Evolutionary conservation across 2,329 filamentous ascomycete species (phyloP).

Genomic region (Fusarium beomiforme): DNA sequence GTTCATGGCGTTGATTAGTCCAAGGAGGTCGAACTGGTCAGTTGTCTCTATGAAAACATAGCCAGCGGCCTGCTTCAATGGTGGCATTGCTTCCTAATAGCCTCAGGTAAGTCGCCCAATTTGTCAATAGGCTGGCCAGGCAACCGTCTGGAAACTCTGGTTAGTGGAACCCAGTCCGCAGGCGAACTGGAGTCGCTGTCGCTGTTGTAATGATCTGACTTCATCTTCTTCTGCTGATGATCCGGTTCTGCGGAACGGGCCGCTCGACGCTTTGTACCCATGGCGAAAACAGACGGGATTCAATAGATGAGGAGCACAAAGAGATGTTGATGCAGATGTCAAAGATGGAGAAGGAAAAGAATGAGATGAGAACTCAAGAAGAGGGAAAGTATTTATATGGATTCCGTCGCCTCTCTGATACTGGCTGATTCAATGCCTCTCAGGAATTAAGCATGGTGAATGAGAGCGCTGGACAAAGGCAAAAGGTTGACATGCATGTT

Average conservation of each 20-base stretch:
- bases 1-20: neutral
- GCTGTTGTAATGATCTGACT: neutral
- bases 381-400: neutral
- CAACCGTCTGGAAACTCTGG: neutral
- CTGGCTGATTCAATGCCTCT: too few relatives aligned
- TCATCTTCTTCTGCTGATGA: neutral
- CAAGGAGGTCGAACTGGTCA: rapidly evolving
- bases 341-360: rapidly evolving
- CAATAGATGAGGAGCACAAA: too few relatives aligned
- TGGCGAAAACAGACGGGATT: rapidly evolving
- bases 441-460: too few relatives aligned
- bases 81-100: rapidly evolving
- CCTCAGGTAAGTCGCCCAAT: rapidly evolving
- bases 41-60: neutral
- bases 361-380: rapidly evolving
- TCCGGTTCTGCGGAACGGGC: neutral
- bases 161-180: rapidly evolving
- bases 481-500: too few relatives aligned
- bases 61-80: neutral
- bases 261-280: neutral
- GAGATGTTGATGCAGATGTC: rapidly evolving
- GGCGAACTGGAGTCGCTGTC: rapidly evolving
- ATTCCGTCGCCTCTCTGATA: too few relatives aligned
- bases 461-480: too few relatives aligned
- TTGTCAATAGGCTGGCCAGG: rapidly evolving